Evolutionary conservation across 768 basidiomycete genomes (phyloP).

Genomic region (Podaxis rugospora): DNA sequence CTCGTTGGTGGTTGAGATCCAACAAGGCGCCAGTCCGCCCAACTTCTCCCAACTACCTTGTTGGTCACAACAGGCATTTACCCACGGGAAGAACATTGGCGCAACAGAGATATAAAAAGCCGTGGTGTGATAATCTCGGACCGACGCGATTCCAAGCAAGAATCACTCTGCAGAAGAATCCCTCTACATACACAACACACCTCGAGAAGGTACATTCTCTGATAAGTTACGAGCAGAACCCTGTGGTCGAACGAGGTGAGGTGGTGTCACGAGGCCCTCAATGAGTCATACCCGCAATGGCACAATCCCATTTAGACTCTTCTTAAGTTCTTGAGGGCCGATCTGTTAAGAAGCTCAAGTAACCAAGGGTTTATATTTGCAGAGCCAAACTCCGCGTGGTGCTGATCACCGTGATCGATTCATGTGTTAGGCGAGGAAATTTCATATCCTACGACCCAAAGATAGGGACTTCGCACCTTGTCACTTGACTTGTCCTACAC

Average conservation of each 20-base stretch:
- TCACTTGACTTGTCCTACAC: background rate
- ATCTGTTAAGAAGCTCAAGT: background rate
- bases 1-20: background rate
- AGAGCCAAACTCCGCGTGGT: background rate
- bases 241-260: background rate
- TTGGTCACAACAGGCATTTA: background rate
- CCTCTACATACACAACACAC: too few relatives aligned
- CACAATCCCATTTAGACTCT: background rate
- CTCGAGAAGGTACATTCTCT: too few relatives aligned
- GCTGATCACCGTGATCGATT: background rate
- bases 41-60: background rate
- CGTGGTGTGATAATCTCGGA: background rate
- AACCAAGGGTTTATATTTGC: background rate
- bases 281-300: background rate
- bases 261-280: background rate
- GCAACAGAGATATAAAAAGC: background rate
- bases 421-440: background rate
- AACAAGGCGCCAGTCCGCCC: background rate
- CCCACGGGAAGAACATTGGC: background rate
- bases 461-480: background rate
- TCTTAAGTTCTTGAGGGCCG: background rate
- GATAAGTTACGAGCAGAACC: background rate
- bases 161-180: background rate
- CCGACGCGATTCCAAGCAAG: background rate
- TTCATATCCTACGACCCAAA: background rate